These are phyloP conservation scores for Ogataea ganodermae DNA, from an alignment of 805 yeast species.

Conservation along the genomic window DNA sequence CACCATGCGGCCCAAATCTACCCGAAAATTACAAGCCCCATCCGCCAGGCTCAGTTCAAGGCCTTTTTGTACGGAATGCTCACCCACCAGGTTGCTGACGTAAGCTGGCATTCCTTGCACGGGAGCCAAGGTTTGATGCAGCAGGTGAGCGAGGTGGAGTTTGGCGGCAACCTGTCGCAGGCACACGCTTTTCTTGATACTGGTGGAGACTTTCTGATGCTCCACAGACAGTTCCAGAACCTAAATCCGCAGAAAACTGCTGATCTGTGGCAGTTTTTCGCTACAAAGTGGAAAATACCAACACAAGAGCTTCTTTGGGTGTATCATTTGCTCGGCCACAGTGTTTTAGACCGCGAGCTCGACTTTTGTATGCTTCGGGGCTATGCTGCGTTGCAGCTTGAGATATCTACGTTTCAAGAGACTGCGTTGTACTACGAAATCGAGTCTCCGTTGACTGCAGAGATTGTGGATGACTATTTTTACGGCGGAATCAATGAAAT, in stretches of 20 bases:
- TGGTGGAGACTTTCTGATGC: slow-evolving; percentile 61
- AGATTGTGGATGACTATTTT: slow-evolving; percentile 46
- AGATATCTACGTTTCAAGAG: slow-evolving; percentile 31
- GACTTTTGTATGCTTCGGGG: slow-evolving; percentile 59
- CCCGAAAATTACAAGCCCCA: slow-evolving; percentile 3
- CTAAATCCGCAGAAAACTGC: slow-evolving; percentile 14
- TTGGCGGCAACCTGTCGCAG: slow-evolving; percentile 45
- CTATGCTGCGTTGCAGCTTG: slow-evolving; percentile 50
- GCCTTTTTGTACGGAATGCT: slow-evolving; percentile 61
- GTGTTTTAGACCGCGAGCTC: slow-evolving; percentile 37
- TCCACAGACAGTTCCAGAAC: slow-evolving; percentile 41
- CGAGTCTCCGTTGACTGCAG: slow-evolving; percentile 47
- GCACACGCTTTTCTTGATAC: slow-evolving; percentile 63
- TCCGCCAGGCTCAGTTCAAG: slow-evolving; percentile 36
- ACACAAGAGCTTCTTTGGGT: slow-evolving; percentile 44
- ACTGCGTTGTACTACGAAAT: slow-evolving; percentile 14
- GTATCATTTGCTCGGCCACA: slow-evolving; percentile 39
- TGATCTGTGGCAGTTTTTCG: slow-evolving; percentile 26
- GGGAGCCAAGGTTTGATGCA: slow-evolving; percentile 56
- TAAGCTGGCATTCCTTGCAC: slow-evolving; percentile 67
- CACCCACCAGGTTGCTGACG: slow-evolving; percentile 64
- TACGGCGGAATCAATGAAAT: slow-evolving; percentile 57
- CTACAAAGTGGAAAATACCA: slow-evolving; percentile 46
- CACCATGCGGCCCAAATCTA: slow-evolving; percentile 47
- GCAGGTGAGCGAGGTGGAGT: slow-evolving; percentile 53